Percentiles rank a stretch among this genome's conserved stretches.
phyloP scores from a whole-genome alignment of 2,329 filamentous ascomycete genomes.

The Ascochyta rabiei region DNA sequence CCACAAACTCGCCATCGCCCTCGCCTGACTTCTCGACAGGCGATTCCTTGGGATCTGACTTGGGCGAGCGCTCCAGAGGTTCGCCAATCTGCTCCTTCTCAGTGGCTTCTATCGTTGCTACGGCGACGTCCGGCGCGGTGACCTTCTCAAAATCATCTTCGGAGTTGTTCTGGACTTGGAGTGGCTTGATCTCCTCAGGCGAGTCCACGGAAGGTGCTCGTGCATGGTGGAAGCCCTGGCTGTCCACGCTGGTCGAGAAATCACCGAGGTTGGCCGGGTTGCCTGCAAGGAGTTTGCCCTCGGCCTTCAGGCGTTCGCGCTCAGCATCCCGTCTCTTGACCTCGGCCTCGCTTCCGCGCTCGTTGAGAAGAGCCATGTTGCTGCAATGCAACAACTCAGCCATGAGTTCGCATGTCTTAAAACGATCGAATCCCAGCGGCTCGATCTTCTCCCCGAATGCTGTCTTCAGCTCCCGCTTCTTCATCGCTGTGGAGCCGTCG shows the following conservation, averaged over 20 bases:
- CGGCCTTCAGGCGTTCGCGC: conserved; percentile 76
- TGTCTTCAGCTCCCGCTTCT: conserved; percentile 76
- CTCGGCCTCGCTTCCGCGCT: conserved; percentile 85
- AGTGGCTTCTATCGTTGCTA: conserved; percentile 65
- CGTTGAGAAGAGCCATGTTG: conserved; percentile 96
- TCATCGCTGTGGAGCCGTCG: conserved; percentile 65
- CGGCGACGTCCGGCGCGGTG: conserved; percentile 69
- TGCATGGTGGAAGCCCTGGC: conserved; percentile 59
- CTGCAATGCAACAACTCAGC: conserved; percentile 96
- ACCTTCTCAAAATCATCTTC: conserved; percentile 97
- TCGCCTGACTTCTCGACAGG: conserved; percentile 29
- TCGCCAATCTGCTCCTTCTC: conserved; percentile 53
- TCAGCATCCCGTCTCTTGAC: conserved; percentile 81
- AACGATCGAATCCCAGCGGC: conserved; percentile 93
- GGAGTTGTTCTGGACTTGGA: conserved; percentile 80
- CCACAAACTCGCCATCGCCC: conserved; percentile 73
- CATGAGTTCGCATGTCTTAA: conserved; percentile 99
- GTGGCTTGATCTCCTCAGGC: conserved; percentile 69
- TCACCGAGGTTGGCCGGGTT: conserved; percentile 63
- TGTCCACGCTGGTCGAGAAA: conserved; percentile 59
- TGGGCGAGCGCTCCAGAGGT: conserved; percentile 50
- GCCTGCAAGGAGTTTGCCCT: conserved; percentile 72
- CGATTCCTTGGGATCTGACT: conserved; percentile 47
- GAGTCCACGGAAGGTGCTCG: conserved; percentile 57
- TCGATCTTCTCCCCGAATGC: conserved; percentile 92